Evolutionary conservation across 768 basidiomycete genomes (phyloP).

Genomic region (Russula earlei): DNA sequence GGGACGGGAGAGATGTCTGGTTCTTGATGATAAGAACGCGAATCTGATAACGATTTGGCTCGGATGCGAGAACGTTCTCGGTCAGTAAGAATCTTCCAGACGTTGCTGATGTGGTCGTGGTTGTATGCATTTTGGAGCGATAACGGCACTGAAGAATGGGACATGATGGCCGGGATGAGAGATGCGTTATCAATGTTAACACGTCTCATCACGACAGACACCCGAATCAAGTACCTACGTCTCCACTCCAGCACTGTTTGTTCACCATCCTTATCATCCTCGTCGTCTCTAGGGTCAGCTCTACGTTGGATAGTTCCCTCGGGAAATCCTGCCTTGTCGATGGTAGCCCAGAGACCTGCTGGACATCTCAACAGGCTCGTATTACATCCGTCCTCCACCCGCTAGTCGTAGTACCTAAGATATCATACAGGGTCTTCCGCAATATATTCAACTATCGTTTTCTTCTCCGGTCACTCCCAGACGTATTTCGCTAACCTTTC

Average conservation of each 20-base stretch:
- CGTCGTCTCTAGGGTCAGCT: conserved; percentile 23
- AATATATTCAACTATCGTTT: conserved; percentile 63
- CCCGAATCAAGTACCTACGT: conserved; percentile 15
- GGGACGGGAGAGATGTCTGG: conserved; percentile 18
- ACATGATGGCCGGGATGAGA: conserved; percentile 3
- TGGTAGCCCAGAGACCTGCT: conserved; percentile 23
- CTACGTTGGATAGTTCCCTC: conserved; percentile 25
- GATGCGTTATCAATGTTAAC: conserved; percentile 4
- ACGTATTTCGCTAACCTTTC: conserved; percentile 58
- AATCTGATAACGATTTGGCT: conserved; percentile 25
- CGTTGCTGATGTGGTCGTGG: conserved; percentile 23
- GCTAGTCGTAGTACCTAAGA: not conserved
- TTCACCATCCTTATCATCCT: not conserved
- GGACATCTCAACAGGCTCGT: conserved; percentile 19
- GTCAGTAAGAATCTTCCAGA: conserved; percentile 30
- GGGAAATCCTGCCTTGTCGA: conserved; percentile 25
- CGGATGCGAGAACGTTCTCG: conserved; percentile 32
- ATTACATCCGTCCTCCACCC: not conserved
- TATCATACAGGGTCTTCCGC: conserved; percentile 59
- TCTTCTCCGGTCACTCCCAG: conserved; percentile 43
- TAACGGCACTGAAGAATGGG: conserved; percentile 9
- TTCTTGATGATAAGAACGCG: conserved; percentile 18
- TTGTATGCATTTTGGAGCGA: conserved; percentile 26
- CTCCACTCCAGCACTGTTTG: not conserved
- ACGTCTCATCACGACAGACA: conserved; percentile 16